Percentiles rank a stretch among this genome's conserved stretches.
These are phyloP conservation scores for Microascus cirrosus DNA, from an alignment of 2,329 filamentous ascomycete species.

Conservation along the genomic window DNA sequence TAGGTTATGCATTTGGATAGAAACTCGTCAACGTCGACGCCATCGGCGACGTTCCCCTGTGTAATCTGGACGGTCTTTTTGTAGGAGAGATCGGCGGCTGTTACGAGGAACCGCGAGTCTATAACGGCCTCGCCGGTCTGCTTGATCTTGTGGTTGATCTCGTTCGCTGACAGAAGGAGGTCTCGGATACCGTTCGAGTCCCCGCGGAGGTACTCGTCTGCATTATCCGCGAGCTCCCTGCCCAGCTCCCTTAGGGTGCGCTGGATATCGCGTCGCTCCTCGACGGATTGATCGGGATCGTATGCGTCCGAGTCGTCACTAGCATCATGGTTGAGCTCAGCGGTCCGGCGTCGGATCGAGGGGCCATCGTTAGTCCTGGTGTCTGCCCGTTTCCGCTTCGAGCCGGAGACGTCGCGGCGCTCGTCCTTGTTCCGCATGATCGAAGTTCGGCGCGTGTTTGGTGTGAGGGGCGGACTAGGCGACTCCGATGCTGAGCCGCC, in stretches of 20 bases:
- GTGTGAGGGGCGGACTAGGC: not conserved
- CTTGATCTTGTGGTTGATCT: constrained; percentile 56
- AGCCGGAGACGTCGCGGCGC: constrained; percentile 9
- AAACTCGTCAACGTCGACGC: constrained; percentile 84
- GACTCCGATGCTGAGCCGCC: not conserved
- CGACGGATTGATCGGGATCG: constrained; percentile 72
- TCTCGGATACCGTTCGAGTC: constrained; percentile 55
- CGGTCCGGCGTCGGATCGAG: constrained; percentile 13
- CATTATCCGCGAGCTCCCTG: constrained; percentile 51
- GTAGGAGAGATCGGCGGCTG: constrained; percentile 67
- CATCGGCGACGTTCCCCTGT: constrained; percentile 59
- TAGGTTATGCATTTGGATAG: constrained; percentile 81
- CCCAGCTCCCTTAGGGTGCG: constrained; percentile 58
- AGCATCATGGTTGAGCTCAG: constrained; percentile 11
- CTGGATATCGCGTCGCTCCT: constrained; percentile 61
- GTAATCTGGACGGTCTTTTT: constrained; percentile 67
- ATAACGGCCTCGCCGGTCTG: constrained; percentile 87
- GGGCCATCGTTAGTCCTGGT: constrained; percentile 11
- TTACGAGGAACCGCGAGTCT: constrained; percentile 78
- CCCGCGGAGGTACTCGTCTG: constrained; percentile 59
- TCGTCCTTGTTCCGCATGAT: not conserved
- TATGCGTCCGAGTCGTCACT: constrained; percentile 37
- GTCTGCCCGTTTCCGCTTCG: constrained; percentile 20
- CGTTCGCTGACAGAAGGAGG: constrained; percentile 55
- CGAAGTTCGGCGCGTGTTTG: not conserved